Evolutionary conservation across 257 asterid species (phyloP), one percentile per base, ranked within the genome.

Genomic region (Nicotiana otophora): DNA sequence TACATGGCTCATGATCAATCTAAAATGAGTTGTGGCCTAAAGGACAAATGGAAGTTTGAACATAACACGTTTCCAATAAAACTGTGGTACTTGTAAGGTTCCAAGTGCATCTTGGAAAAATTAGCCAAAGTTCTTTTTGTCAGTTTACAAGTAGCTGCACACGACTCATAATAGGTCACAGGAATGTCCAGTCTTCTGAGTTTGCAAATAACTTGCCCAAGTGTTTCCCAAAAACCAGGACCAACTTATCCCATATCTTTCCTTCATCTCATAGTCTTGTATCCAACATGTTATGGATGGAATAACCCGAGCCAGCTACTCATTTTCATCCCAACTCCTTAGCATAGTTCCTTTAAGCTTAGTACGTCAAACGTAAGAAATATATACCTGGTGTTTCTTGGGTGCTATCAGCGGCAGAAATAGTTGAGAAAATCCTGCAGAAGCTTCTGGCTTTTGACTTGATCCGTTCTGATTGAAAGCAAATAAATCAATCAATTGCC

Each of bases 361-460:
- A 53, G 58, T 51, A 74, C 42, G 15, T 74, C 46, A 26, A 74
- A 74, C 1, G 8, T 74, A 4, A 74, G 63, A 74, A 31, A 80
- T 23, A 54, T 60, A 64, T 84, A 91, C 97, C 94, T 81, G 88
- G 57, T 54, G 61, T 67, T 82, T 80, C 88, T 78, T 85, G 84
- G 85, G 74, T 55, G 79, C 84, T 78, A 87, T 77, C 89, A 92
- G 87, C 19, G 93, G 96, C 77, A 81, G 67, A 83, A 89, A 83
- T 42, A 86, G 86, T 81, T 86, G 92, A 31, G 90, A 84, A 86
- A 86, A 87, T 81, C 84, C 83, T 34, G 86, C 84, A 72, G 90
- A 84, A 86, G 82, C 77, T 64, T 64, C 88, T 80, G 12, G 84
- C 82, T 89, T 83, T 86, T 86, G 89, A 86, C 81, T 75, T 58